Base-by-base conservation (phyloP, 164 flowering plant genomes). In the Tetrastigma voinierianum region DNA sequence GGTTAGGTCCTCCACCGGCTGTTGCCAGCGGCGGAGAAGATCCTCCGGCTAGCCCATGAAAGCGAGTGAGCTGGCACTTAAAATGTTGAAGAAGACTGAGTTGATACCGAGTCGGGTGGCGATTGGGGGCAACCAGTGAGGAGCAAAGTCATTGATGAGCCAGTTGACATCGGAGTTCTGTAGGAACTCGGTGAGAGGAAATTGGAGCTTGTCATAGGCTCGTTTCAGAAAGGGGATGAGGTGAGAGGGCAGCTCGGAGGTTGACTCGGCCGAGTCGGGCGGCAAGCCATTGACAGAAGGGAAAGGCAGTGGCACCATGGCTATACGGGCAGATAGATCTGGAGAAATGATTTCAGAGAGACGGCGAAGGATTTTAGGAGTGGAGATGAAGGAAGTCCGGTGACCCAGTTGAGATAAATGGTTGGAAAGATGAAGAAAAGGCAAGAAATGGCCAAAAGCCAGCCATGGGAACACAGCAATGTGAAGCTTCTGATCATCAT, bases 401-500 rank as follows among this genome's bases (percentile, higher is more conserved):
- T 78, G 82, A 43, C 88, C 89, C 58, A 54, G 74, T 57, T 64
- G 73, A 46, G 86, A 87, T 60, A 87, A 57, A 70, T 4, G 6
- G 43, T 70, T 74, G 72, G 92, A 66, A 45, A 86, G 82, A 45
- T 71, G 68, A 11, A 81, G 44, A 64, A 77, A 86, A 4, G 92
- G 88, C 24, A 74, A 74, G 46, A 84, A 56, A 67, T 87, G 92
- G 18, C 92, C 92, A 54, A 82, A 68, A 60, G 90, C 90, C 17
- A 87, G 74, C 86, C 89, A 86, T 68, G 90, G 92, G 47, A 87
- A 80, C 78, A 87, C 54, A 4, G 64, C 88, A 10, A 85, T 55
- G 73, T 83, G 86, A 17, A 79, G 68, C 40, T 25, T 25, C 40
- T 25, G 40, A 3, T 25, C n/a, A n/a, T n/a, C n/a, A n/a, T n/a